These are phyloP conservation scores for Trichoderma virens DNA, from an alignment of 495 filamentous ascomycete species.

Conservation along the genomic window DNA sequence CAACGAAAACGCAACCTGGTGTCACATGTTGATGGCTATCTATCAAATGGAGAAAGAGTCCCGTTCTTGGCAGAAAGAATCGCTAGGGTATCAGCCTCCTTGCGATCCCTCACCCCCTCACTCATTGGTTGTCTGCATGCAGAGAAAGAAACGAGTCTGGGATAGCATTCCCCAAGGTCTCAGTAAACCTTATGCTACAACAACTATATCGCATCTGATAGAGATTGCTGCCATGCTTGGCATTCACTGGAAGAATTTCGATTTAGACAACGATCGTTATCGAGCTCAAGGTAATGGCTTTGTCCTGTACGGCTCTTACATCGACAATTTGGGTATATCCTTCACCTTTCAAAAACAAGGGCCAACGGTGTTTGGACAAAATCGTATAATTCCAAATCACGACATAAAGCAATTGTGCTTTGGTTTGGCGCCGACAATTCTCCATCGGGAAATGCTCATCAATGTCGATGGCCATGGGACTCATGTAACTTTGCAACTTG, in stretches of 20 bases:
- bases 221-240: constrained; percentile 30
- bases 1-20: too few relatives aligned
- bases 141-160: constrained; percentile 29
- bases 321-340: constrained; percentile 26
- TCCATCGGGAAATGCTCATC: constrained; percentile 13
- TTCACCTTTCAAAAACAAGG: constrained; percentile 26
- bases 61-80: too few relatives aligned
- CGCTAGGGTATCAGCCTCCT: too few relatives aligned
- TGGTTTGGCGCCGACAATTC: constrained; percentile 24
- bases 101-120: too few relatives aligned
- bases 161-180: constrained; percentile 28
- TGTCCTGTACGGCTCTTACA: constrained; percentile 24
- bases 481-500: constrained; percentile 17
- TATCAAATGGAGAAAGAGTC: too few relatives aligned
- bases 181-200: constrained; percentile 30
- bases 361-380: constrained; percentile 21
- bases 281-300: constrained; percentile 33
- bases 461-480: constrained; percentile 14
- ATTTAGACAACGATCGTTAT: constrained; percentile 24
- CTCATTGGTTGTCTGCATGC: constrained; percentile 13
- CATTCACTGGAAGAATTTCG: constrained; percentile 29
- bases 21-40: too few relatives aligned
- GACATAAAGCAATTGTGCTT: constrained; percentile 28
- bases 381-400: constrained; percentile 24
- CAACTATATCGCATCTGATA: constrained; percentile 29